Base-by-base conservation (phyloP, 2,329 filamentous ascomycete genomes). In the Aspergillus sp. region DNA sequence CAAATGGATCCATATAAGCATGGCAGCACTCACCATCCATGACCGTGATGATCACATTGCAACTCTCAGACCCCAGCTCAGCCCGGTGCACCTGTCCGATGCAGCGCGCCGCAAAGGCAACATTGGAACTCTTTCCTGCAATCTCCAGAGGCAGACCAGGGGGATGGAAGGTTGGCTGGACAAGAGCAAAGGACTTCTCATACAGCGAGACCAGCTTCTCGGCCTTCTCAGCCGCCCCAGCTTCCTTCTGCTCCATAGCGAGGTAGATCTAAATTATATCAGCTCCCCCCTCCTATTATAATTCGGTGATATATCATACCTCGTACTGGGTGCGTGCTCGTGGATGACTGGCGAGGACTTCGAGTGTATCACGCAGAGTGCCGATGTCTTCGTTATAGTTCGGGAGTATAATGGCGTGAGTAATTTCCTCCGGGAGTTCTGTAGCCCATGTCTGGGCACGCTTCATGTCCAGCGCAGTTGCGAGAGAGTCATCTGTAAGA, bases 351-450 rank as follows among this genome's bases (percentile, higher is more conserved):
- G 87, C 87, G 59, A 90, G 74, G 21, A 90, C 87, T 41, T 87
- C 84, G 19, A 91, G 74, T 0, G 88, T 90, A 68, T 89, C 87
- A 61, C 84, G 81, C 47, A 90, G 76, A 0, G 85, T 89, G 57
- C 88, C 85, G 56, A 86, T 76, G 56, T 90, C 87, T 70, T 91
- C 88, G 72, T 89, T 89, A 76, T 90, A 91, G 67, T 90, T 90
- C 17, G 88, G 88, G 44, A 91, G 80, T 62, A 90, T 79, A 60
- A 91, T 88, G 14, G 84, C 86, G 68, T 90, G 86, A 31, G 89
- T 75, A 55, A 88, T 73, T 51, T 72, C 68, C 23, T 31, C 27
- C 23, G 23, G 9, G 9, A 47, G 8, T 8, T 33, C 27, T 47
- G 45, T 14, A 27, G 15, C 15, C 11, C 17, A 47, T 3, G 23